These are phyloP conservation scores for Sugiyamaella qingdaonensis DNA, from an alignment of 805 yeast species.

Conservation along the genomic window DNA sequence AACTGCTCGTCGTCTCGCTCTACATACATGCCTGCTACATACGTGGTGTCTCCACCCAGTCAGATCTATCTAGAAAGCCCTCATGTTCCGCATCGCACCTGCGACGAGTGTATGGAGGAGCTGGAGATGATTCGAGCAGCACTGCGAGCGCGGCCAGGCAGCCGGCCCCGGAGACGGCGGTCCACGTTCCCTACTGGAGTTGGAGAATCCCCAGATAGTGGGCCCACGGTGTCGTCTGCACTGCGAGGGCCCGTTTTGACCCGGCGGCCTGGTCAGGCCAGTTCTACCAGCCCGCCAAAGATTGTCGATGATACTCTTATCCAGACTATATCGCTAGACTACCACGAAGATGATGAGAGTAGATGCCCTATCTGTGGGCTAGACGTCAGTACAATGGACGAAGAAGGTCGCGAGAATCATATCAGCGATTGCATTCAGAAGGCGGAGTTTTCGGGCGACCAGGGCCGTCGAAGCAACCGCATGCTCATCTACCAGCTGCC, in stretches of 20 bases:
- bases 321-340: slow-evolving; percentile 17
- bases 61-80: slow-evolving; percentile 47
- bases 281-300: neutral
- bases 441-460: slow-evolving; percentile 62
- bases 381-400: slow-evolving; percentile 26
- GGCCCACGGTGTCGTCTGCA: slow-evolving; percentile 1
- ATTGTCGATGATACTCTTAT: slow-evolving; percentile 18
- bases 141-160: slow-evolving; percentile 11
- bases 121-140: slow-evolving; percentile 34
- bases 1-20: slow-evolving; percentile 53
- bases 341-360: slow-evolving; percentile 27
- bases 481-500: slow-evolving; percentile 71
- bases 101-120: slow-evolving; percentile 68
- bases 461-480: slow-evolving; percentile 60
- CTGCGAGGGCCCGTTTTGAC: neutral
- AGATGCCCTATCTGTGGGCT: slow-evolving; percentile 39
- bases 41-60: slow-evolving; percentile 52
- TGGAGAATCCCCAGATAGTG: neutral
- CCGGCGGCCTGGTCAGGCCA: neutral
- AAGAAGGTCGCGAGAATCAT: slow-evolving; percentile 54
- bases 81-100: slow-evolving; percentile 62
- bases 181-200: neutral
- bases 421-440: slow-evolving; percentile 59
- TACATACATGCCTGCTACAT: slow-evolving; percentile 55
- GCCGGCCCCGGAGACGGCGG: slow-evolving; percentile 2